phyloP scores from a whole-genome alignment of 345 rosid genomes.

The Eucalyptus marginata region DNA sequence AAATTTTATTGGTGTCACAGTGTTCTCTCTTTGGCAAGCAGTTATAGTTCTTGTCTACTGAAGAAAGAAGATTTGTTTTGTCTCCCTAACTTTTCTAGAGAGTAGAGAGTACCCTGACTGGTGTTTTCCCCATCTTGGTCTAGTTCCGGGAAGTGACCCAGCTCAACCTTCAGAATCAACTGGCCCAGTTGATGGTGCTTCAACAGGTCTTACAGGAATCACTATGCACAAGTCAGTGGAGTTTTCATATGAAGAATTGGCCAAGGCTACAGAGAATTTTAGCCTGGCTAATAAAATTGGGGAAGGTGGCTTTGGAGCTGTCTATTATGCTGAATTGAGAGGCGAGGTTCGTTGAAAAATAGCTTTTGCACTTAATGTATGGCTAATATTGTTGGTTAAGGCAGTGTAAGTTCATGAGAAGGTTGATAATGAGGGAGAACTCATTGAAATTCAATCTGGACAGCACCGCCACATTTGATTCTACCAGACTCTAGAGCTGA shows the following conservation, averaged over 20 bases:
- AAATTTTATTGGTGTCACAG: not conserved
- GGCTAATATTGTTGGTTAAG: not conserved
- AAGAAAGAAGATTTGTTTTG: not conserved
- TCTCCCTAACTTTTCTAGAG: not conserved
- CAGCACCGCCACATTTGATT: not conserved
- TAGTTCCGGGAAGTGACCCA: constrained; percentile 10
- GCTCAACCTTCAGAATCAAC: constrained; percentile 19
- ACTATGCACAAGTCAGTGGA: constrained; percentile 82
- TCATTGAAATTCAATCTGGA: not conserved
- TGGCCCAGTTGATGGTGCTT: constrained; percentile 3
- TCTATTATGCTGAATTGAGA: constrained; percentile 85
- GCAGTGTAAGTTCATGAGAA: not conserved
- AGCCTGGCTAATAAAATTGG: constrained; percentile 85
- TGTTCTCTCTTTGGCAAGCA: not conserved
- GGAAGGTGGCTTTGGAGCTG: constrained; percentile 86
- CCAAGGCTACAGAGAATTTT: constrained; percentile 76
- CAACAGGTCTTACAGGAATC: constrained; percentile 43
- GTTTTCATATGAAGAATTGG: constrained; percentile 85
- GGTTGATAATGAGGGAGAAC: not conserved
- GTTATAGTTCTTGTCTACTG: not conserved
- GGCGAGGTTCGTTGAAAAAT: constrained; percentile 57
- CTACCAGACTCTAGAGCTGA: not conserved
- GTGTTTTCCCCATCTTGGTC: not conserved
- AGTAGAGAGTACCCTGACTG: not conserved
- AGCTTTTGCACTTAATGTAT: not conserved